These are phyloP conservation scores for Datura wrightii DNA, from an alignment of 257 asterid species.

Conservation along the genomic window DNA sequence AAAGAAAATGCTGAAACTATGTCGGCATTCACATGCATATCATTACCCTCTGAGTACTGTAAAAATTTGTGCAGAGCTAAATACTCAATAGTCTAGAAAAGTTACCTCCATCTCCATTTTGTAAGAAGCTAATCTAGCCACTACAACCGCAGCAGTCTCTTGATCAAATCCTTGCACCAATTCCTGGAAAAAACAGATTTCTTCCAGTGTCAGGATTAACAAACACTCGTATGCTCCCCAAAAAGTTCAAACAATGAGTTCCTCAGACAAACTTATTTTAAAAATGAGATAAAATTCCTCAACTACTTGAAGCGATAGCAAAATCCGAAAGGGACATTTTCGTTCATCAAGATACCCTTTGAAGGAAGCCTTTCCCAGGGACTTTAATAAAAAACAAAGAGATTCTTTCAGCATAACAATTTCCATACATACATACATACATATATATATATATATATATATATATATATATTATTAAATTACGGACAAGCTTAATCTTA, in stretches of 20 bases:
- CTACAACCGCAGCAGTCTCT: conserved; percentile 93
- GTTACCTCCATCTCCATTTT: conserved; percentile 97
- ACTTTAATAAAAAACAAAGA: neutral
- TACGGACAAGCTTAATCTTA: neutral
- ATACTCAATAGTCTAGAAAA: neutral
- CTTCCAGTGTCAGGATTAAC: conserved; percentile 33
- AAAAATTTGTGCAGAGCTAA: neutral
- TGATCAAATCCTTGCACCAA: conserved; percentile 96
- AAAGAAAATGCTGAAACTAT: conserved; percentile 14
- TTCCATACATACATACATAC: neutral
- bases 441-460: no score
- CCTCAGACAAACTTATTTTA: neutral
- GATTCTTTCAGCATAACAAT: neutral
- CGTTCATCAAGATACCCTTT: neutral
- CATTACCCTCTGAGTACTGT: neutral
- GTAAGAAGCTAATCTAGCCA: conserved; percentile 91
- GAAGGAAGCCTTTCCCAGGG: neutral
- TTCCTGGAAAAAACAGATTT: conserved; percentile 57
- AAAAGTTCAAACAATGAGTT: neutral
- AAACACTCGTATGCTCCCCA: neutral
- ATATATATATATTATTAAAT: no score
- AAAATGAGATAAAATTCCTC: conserved; percentile 14
- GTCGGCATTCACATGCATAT: neutral
- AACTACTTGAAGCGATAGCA: conserved; percentile 12
- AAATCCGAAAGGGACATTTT: neutral